Evolutionary conservation across 1,284 basidiomycete genomes (phyloP).

Genomic region (Ustilago trichophora): DNA sequence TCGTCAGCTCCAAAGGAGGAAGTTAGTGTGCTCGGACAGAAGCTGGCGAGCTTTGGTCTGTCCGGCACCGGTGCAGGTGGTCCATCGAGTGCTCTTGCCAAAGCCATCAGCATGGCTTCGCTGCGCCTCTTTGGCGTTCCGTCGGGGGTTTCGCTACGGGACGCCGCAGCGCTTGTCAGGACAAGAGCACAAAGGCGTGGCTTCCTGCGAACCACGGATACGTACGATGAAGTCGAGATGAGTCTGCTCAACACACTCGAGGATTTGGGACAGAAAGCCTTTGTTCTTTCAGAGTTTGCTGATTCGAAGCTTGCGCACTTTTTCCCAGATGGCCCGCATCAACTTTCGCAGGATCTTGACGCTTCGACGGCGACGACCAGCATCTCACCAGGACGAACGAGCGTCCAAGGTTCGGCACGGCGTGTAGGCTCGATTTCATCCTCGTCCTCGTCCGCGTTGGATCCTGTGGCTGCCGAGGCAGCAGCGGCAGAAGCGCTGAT

Average conservation of each 20-base stretch:
- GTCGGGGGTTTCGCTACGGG: slow-evolving; percentile 64
- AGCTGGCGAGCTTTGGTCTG: slow-evolving; percentile 26
- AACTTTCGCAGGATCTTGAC: slow-evolving; percentile 37
- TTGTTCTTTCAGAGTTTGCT: slow-evolving; percentile 89
- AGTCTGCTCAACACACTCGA: slow-evolving; percentile 79
- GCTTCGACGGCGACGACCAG: slow-evolving; percentile 25
- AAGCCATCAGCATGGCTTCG: slow-evolving; percentile 86
- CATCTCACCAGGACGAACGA: slow-evolving; percentile 24
- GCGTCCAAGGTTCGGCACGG: slow-evolving; percentile 18
- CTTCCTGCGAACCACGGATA: slow-evolving; percentile 36
- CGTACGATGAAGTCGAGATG: slow-evolving; percentile 72
- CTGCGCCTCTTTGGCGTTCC: slow-evolving; percentile 84
- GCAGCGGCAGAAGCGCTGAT: slow-evolving; percentile 79
- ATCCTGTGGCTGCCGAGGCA: slow-evolving; percentile 57
- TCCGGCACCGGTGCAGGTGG: slow-evolving; percentile 11
- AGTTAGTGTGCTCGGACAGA: slow-evolving; percentile 42
- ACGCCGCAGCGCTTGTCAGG: slow-evolving; percentile 54
- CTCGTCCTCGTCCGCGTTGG: slow-evolving; percentile 35
- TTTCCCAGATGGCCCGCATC: slow-evolving; percentile 70
- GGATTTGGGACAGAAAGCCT: slow-evolving; percentile 92
- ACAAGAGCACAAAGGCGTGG: slow-evolving; percentile 61
- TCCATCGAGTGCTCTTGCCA: slow-evolving; percentile 70
- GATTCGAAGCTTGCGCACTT: slow-evolving; percentile 84
- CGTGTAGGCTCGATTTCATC: slow-evolving; percentile 36
- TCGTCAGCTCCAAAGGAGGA: slow-evolving; percentile 24